phyloP scores from a whole-genome alignment of 345 rosid genomes.

The Arabidopsis arenosa region DNA sequence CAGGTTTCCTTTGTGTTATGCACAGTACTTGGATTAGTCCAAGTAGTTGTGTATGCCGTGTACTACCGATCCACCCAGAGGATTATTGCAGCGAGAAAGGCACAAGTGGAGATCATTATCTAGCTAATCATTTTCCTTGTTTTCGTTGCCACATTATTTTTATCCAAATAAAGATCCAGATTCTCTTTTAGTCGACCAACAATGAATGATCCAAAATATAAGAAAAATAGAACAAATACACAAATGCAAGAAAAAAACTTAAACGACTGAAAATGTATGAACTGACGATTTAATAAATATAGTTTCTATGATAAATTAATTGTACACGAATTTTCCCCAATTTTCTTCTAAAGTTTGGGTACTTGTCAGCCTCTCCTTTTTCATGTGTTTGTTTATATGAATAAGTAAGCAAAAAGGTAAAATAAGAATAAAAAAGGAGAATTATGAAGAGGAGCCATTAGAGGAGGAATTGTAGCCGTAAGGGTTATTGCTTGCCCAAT shows the following conservation, averaged over 20 bases:
- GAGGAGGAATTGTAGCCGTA: slow-evolving; percentile 72
- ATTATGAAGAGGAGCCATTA: slow-evolving; percentile 35
- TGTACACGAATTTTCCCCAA: slow-evolving; percentile 7
- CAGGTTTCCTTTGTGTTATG: background rate
- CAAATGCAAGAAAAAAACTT: too few species aligned
- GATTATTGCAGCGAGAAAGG: background rate
- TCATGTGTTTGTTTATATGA: slow-evolving; percentile 12
- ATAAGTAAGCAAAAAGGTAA: background rate
- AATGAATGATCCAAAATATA: too few species aligned
- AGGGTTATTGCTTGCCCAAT: slow-evolving; percentile 96
- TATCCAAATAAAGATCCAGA: too few species aligned
- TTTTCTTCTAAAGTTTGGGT: slow-evolving; percentile 13
- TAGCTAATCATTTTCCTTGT: too few species aligned
- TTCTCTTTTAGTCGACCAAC: too few species aligned
- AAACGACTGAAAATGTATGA: background rate
- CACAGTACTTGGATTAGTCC: background rate
- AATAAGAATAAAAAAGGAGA: background rate
- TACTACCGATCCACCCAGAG: background rate
- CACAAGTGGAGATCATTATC: background rate
- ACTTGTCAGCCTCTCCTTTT: slow-evolving; percentile 3
- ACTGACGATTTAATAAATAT: slow-evolving; percentile 8
- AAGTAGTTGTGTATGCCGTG: background rate
- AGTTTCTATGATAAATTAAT: slow-evolving; percentile 25
- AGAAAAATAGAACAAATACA: too few species aligned
- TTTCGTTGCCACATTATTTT: too few species aligned